Conservation (phyloP, 148 eudicot genomes). For the Dianthus caryophyllus region DNA sequence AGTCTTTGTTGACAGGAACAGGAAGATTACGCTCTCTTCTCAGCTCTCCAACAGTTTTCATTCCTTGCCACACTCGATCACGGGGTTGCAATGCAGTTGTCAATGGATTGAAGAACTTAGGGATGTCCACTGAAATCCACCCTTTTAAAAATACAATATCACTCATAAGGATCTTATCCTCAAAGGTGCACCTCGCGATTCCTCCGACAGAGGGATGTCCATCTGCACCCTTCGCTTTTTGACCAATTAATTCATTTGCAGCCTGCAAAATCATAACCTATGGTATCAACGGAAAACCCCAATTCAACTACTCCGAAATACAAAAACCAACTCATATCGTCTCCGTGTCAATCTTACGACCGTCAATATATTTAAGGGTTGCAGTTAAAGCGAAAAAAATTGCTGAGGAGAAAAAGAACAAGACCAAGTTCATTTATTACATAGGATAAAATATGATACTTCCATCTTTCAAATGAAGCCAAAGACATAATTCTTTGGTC, state of each 20-base stretch:
- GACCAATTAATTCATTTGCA: constrained; percentile 80
- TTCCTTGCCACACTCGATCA: constrained; percentile 64
- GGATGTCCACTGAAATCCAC: constrained; percentile 92
- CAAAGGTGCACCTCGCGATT: constrained; percentile 95
- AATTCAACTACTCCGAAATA: too few relatives aligned
- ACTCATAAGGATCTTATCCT: constrained; percentile 90
- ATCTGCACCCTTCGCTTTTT: constrained; percentile 43
- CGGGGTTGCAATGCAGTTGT: constrained; percentile 95
- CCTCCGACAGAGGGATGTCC: constrained; percentile 72
- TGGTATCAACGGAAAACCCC: too few relatives aligned
- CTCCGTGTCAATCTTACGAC: too few relatives aligned
- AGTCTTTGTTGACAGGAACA: constrained; percentile 76
- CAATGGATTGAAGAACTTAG: constrained; percentile 71
- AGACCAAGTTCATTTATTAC: neutral
- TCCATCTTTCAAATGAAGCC: too few relatives aligned
- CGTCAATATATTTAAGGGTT: too few relatives aligned
- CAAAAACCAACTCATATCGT: too few relatives aligned
- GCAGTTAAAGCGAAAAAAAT: too few relatives aligned
- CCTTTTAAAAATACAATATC: constrained; percentile 84
- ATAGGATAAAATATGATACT: too few relatives aligned
- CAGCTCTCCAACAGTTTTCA: constrained; percentile 89
- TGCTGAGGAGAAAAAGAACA: neutral
- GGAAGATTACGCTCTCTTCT: constrained; percentile 63
- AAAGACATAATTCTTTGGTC: too few relatives aligned
- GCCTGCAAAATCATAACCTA: too few relatives aligned